Evolutionary conservation across 345 rosid species (phyloP).

Genomic region (Ceriops decandra): DNA sequence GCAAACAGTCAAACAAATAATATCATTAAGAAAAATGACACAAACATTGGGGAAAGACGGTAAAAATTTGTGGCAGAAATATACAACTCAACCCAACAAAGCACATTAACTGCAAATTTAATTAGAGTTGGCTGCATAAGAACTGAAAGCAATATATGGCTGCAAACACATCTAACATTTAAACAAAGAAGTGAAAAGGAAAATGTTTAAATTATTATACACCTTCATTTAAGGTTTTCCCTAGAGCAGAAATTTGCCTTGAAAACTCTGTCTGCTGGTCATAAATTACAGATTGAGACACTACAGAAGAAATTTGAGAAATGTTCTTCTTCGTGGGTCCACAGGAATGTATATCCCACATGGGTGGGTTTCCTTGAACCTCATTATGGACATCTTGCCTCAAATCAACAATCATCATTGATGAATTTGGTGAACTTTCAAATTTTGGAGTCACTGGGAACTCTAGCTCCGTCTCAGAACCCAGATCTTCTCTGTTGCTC

Average conservation of each 20-base stretch:
- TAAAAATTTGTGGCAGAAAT: neutral
- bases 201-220: neutral
- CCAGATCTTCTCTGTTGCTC: neutral
- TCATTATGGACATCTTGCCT: neutral
- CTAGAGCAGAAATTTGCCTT: slow-evolving; percentile 3
- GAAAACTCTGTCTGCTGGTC: neutral
- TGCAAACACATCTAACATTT: no score
- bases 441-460: neutral
- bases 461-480: neutral
- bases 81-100: neutral
- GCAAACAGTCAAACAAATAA: neutral
- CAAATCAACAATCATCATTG: neutral
- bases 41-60: neutral
- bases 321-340: neutral
- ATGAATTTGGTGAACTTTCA: neutral
- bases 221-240: slow-evolving; percentile 9
- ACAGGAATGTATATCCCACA: neutral
- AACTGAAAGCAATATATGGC: no score
- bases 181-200: neutral
- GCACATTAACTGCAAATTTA: neutral
- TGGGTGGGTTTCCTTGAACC: neutral
- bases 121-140: neutral
- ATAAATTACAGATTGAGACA: neutral
- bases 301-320: neutral
- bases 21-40: neutral